Percentiles rank a stretch among this genome's conserved stretches.
phyloP scores from a whole-genome alignment of 1,139 yeast species.

The Blastobotrys raffinosifermentans region DNA sequence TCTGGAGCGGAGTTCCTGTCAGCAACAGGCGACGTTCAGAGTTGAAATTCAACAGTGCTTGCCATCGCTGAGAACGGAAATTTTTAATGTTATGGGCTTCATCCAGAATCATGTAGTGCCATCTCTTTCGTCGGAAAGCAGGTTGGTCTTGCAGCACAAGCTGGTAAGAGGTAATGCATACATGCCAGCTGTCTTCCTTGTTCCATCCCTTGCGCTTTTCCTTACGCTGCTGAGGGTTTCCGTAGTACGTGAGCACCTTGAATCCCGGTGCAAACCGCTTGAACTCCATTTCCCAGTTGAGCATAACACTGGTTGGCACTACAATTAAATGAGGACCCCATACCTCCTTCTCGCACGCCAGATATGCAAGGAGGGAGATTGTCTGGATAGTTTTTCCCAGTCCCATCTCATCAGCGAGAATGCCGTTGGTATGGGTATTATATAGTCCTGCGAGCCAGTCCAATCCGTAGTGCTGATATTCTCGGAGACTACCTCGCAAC shows the following conservation, averaged over 20 bases:
- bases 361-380: constrained; percentile 73
- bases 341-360: constrained; percentile 87
- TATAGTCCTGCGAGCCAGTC: constrained; percentile 96
- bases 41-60: constrained; percentile 86
- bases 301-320: constrained; percentile 97
- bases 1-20: constrained; percentile 95
- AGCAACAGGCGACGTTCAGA: constrained; percentile 80
- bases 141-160: constrained; percentile 94
- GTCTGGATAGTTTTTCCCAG: constrained; percentile 97
- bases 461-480: constrained; percentile 91
- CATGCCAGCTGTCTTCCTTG: constrained; percentile 91
- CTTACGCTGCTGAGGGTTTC: constrained; percentile 96
- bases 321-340: constrained; percentile 99
- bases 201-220: constrained; percentile 98
- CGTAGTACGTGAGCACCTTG: constrained; percentile 91
- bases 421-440: constrained; percentile 90
- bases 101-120: constrained; percentile 96
- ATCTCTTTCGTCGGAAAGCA: constrained; percentile 81
- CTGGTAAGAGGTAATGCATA: constrained; percentile 94
- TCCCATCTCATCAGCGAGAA: constrained; percentile 98
- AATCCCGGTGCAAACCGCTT: constrained; percentile 98
- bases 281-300: constrained; percentile 99
- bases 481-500: constrained; percentile 76
- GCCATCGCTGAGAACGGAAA: constrained; percentile 95
- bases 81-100: constrained; percentile 98